Evolutionary conservation across 768 basidiomycete species (phyloP), one percentile per base, ranked within the genome.

Genomic region (Mycena amicta): DNA sequence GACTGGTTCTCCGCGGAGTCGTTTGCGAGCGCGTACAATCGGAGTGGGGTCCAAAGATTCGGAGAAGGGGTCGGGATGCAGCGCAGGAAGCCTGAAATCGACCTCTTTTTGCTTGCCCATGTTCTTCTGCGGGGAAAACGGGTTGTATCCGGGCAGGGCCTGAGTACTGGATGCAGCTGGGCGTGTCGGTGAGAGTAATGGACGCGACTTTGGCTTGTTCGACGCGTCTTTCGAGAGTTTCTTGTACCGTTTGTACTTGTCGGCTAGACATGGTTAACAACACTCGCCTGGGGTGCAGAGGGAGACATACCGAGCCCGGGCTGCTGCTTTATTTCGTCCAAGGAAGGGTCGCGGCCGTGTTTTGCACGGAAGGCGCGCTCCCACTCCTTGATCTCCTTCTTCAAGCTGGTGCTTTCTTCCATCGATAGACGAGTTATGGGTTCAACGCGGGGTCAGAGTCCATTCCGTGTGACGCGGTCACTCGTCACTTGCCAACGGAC

Each of bases 191-290:
- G 81, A 76, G 23, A 82, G 70, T 39, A 83, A 77, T 43, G 77
- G 75, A 20, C 68, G 62, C 26, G 60, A 54, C 12, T 63, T 43
- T 33, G 57, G 27, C n/a, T 61, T 66, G 1, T 37, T 58, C 16
- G 69, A 57, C 60, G 57, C 60, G 1, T 71, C 68, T 63, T 88
- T 92, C 55, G 80, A 81, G 31, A 92, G 79, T 58, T 81, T 85
- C 79, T 92, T 93, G 79, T 93, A 92, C 28, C 83, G 79, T 71
- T 82, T 92, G 77, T 93, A 93, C 71, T 89, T 92, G 63, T 84
- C 81, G 59, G 88, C 91, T 93, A 68, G 58, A 25, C 51, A 49
- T 63, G 49, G 56, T 50, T 53, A 63, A 59, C 49, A n/a, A n/a
- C n/a, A n/a, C n/a, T n/a, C n/a, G n/a, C n/a, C n/a, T n/a, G n/a